Percentiles rank a stretch among this genome's conserved stretches.
phyloP scores from a whole-genome alignment of 768 basidiomycete species.

The Butyriboletus loyo region DNA sequence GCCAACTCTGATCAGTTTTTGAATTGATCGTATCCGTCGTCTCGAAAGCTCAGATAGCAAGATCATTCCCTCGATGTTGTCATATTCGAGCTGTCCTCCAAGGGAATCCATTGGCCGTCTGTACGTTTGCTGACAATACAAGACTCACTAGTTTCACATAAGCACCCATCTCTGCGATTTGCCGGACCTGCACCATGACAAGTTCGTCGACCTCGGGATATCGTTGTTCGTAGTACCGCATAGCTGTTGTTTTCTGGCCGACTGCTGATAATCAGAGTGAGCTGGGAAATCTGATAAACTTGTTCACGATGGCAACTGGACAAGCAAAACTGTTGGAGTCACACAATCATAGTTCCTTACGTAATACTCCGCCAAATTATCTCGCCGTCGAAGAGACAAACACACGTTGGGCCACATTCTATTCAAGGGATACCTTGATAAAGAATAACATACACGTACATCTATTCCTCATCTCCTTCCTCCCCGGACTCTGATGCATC shows the following conservation, averaged over 20 bases:
- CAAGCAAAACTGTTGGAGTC: background rate
- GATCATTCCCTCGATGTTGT: slow-evolving; percentile 99
- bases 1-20: slow-evolving; percentile 96
- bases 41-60: slow-evolving; percentile 96
- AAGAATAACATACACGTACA: background rate
- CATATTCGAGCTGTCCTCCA: slow-evolving; percentile 82
- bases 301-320: background rate
- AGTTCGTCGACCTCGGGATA: slow-evolving; percentile 97
- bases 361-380: background rate
- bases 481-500: slow-evolving; percentile 16
- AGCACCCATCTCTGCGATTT: slow-evolving; percentile 99
- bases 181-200: slow-evolving; percentile 99
- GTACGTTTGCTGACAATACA: background rate
- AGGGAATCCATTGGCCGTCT: background rate
- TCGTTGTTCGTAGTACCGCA: slow-evolving; percentile 92
- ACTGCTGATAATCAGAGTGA: background rate
- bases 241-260: slow-evolving; percentile 24
- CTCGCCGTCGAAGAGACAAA: background rate
- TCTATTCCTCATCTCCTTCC: slow-evolving; percentile 14
- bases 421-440: background rate
- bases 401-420: background rate
- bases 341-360: background rate
- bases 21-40: slow-evolving; percentile 93
- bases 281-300: background rate
- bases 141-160: slow-evolving; percentile 91